A percentile compares a stretch with the other conserved stretches of the same genome.
Conservation (phyloP, 495 filamentous ascomycete genomes). For the Penicillium roqueforti region DNA sequence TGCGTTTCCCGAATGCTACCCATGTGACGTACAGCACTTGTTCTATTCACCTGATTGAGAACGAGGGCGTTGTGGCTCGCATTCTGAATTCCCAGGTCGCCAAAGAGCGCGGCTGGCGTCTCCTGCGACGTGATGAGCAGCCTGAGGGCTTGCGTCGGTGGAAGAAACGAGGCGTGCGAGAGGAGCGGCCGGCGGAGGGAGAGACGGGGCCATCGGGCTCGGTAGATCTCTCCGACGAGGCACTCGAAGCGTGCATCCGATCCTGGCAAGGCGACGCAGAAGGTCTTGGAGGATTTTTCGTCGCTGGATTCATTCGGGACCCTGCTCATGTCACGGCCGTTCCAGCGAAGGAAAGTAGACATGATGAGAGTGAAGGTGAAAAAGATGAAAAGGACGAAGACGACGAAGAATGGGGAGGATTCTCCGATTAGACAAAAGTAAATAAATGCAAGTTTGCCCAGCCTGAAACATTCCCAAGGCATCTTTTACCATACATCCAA, state of each 20-base stretch:
- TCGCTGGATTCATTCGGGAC: constrained; percentile 61
- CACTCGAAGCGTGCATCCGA: constrained; percentile 73
- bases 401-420: constrained; percentile 45
- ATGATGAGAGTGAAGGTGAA: constrained; percentile 12
- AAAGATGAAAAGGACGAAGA: constrained; percentile 22
- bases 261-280: constrained; percentile 75
- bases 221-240: constrained; percentile 41
- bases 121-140: constrained; percentile 67
- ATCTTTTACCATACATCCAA: constrained; percentile 3
- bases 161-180: constrained; percentile 58
- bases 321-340: not conserved
- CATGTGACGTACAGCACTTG: constrained; percentile 90
- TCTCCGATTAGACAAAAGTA: constrained; percentile 37
- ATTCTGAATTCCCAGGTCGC: constrained; percentile 65
- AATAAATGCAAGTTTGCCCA: constrained; percentile 2
- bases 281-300: constrained; percentile 73
- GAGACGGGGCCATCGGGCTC: constrained; percentile 11
- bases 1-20: constrained; percentile 71
- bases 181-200: constrained; percentile 25
- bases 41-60: constrained; percentile 79
- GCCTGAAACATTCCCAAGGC: not conserved
- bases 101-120: constrained; percentile 64
- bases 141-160: constrained; percentile 66
- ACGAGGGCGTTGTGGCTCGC: constrained; percentile 74
- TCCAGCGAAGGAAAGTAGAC: not conserved